These are phyloP conservation scores for Cyclanthera cordifolia DNA, from an alignment of 306 rosid genomes.

Conservation along the genomic window DNA sequence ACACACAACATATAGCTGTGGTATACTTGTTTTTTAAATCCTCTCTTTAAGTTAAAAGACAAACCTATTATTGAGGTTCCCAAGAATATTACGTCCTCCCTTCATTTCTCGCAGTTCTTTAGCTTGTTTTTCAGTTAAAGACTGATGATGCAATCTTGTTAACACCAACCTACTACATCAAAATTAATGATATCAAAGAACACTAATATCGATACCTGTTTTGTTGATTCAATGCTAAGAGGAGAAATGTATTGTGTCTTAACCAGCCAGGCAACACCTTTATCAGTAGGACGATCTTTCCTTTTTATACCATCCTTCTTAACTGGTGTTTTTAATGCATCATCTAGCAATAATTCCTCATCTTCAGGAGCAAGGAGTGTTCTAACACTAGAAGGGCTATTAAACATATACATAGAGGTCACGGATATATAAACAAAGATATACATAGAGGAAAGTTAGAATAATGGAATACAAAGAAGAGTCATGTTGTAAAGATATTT, in stretches of 20 bases:
- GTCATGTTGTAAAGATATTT: neutral
- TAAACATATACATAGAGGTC: conserved; percentile 11
- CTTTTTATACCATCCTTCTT: conserved; percentile 79
- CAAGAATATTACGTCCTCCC: conserved; percentile 67
- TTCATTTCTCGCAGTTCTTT: conserved; percentile 82
- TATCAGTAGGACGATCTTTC: conserved; percentile 93
- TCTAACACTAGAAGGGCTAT: conserved; percentile 71
- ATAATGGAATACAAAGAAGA: conserved; percentile 12
- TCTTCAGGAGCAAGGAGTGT: conserved; percentile 73
- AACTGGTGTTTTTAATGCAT: conserved; percentile 62
- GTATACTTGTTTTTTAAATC: neutral
- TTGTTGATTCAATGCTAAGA: conserved; percentile 77
- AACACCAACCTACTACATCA: conserved; percentile 13
- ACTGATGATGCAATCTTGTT: conserved; percentile 29
- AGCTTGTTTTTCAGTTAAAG: conserved; percentile 95
- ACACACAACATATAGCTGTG: neutral
- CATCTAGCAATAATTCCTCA: conserved; percentile 84
- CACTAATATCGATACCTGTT: conserved; percentile 48
- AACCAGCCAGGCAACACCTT: conserved; percentile 99
- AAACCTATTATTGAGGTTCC: conserved; percentile 61
- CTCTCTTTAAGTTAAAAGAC: conserved; percentile 2
- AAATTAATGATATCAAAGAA: conserved; percentile 12
- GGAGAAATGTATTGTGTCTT: conserved; percentile 98
- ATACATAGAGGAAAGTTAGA: conserved; percentile 19
- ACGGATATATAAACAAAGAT: neutral